Evolutionary conservation across 257 asterid genomes (phyloP).

Genomic region (Jaltomata sinuosa): DNA sequence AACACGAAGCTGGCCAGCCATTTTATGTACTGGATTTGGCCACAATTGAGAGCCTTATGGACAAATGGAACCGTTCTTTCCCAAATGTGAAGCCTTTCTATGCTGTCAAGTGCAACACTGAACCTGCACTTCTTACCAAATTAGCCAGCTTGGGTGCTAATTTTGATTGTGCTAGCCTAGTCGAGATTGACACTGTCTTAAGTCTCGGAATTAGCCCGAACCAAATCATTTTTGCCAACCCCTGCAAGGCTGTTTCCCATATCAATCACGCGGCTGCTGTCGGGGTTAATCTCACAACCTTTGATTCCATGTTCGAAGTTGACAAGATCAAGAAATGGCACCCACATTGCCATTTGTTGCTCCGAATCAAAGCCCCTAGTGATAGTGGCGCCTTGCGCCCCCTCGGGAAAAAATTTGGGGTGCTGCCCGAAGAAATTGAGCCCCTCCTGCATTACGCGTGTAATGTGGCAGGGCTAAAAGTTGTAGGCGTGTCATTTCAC

Average conservation of each 20-base stretch:
- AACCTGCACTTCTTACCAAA: neutral
- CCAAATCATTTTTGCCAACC: neutral
- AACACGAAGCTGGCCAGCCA: neutral
- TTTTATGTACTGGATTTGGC: neutral
- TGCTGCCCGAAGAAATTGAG: neutral
- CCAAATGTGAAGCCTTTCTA: neutral
- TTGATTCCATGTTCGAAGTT: neutral
- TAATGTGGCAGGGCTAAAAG: neutral
- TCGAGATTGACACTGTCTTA: neutral
- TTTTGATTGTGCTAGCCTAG: conserved; percentile 1
- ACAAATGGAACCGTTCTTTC: neutral
- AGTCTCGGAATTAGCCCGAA: neutral
- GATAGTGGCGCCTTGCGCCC: neutral
- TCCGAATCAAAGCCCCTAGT: neutral
- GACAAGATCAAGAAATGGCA: conserved; percentile 2
- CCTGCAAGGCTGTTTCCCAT: conserved; percentile 2
- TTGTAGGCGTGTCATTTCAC: neutral
- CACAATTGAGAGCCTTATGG: neutral
- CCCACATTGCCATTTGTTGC: neutral
- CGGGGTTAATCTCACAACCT: conserved; percentile 2
- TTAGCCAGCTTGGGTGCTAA: neutral
- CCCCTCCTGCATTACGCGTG: neutral
- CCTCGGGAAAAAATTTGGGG: neutral
- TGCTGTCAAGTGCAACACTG: neutral
- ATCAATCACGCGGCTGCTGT: neutral